phyloP scores from a whole-genome alignment of 2,329 filamentous ascomycete species.

The Coleophoma eucalyptorum region DNA sequence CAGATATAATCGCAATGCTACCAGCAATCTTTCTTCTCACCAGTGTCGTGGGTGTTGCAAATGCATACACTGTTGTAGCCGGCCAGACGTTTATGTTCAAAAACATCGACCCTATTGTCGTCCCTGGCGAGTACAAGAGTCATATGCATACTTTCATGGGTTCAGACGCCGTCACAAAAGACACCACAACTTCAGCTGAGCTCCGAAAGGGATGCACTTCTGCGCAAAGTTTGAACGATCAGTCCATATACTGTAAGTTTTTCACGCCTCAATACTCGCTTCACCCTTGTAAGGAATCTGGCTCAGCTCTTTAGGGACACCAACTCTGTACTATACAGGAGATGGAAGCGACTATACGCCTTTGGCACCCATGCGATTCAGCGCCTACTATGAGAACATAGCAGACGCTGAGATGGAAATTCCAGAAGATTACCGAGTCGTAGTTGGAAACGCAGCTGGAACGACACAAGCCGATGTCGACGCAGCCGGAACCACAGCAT shows the following conservation, averaged over 20 bases:
- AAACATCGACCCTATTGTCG: constrained; percentile 40
- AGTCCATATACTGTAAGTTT: constrained; percentile 37
- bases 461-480: constrained; percentile 29
- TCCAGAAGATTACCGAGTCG: constrained; percentile 37
- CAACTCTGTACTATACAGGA: constrained; percentile 34
- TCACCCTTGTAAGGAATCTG: neutral
- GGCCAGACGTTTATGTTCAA: constrained; percentile 33
- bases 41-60: neutral
- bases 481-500: constrained; percentile 21
- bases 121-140: constrained; percentile 34
- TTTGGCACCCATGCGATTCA: constrained; percentile 34
- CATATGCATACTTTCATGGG: constrained; percentile 42
- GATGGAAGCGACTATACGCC: constrained; percentile 23
- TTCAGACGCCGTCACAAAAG: constrained; percentile 35
- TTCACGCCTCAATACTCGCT: too few relatives aligned
- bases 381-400: constrained; percentile 40
- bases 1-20: neutral
- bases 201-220: constrained; percentile 40
- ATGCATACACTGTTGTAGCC: constrained; percentile 1
- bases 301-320: constrained; percentile 27
- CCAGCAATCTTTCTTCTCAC: neutral
- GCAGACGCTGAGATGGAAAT: constrained; percentile 39
- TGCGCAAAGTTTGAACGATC: constrained; percentile 41
- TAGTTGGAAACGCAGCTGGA: constrained; percentile 36
- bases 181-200: constrained; percentile 28